Conservation (phyloP, 176 grass and related monocot genomes). For the Rhynchospora breviuscula region DNA sequence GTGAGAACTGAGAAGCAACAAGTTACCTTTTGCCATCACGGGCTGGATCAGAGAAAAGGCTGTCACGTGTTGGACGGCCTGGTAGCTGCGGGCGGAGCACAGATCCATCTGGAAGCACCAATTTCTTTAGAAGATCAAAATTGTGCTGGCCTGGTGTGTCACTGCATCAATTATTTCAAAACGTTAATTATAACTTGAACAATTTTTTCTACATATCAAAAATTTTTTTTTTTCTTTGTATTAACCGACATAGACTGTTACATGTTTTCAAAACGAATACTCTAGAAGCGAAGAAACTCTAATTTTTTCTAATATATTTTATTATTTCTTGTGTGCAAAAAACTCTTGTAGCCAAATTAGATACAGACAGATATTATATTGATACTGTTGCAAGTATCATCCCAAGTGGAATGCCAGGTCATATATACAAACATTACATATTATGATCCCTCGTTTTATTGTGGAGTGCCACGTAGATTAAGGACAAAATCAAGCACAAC, state of each 20-base stretch:
- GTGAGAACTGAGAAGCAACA: neutral
- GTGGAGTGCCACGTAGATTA: neutral
- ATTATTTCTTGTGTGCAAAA: neutral
- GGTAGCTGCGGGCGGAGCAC: conserved; percentile 58
- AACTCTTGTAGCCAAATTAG: neutral
- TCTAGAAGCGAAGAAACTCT: neutral
- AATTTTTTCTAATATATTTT: neutral
- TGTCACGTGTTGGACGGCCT: conserved; percentile 58
- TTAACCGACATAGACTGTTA: neutral
- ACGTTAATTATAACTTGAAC: too few species aligned
- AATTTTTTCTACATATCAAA: neutral
- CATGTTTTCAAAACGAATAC: neutral
- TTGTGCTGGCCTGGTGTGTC: conserved; percentile 78
- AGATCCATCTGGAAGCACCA: conserved; percentile 74
- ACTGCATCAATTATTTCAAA: conserved; percentile 26
- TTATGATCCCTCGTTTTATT: neutral
- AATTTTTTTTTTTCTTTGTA: neutral
- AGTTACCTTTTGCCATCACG: conserved; percentile 56
- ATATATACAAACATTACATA: neutral
- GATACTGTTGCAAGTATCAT: neutral
- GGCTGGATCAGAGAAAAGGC: conserved; percentile 81
- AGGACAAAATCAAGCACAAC: neutral
- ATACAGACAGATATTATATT: neutral
- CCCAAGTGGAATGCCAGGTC: neutral
- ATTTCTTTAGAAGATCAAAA: conserved; percentile 64